phyloP scores from a whole-genome alignment of 2,329 filamentous ascomycete genomes.

The Ophiosphaerella narmari region DNA sequence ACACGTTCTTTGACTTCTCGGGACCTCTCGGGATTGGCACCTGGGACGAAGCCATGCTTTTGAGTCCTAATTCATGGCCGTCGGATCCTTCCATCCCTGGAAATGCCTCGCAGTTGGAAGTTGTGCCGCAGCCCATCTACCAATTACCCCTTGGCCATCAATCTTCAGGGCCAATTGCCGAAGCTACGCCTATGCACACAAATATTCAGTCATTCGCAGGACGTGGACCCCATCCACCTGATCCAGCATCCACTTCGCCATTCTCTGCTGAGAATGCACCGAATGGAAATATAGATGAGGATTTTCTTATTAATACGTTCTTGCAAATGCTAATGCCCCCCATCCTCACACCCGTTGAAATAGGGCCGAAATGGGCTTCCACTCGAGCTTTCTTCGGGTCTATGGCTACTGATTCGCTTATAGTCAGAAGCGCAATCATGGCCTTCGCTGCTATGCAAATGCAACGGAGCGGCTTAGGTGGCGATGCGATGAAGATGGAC shows the following conservation, averaged over 20 bases:
- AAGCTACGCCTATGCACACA: slow-evolving; percentile 10
- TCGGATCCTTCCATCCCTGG: slow-evolving; percentile 20
- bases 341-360: slow-evolving; percentile 59
- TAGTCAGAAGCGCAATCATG: slow-evolving; percentile 56
- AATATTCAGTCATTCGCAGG: slow-evolving; percentile 22
- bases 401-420: slow-evolving; percentile 54
- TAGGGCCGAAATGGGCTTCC: slow-evolving; percentile 55
- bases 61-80: slow-evolving; percentile 40
- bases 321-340: slow-evolving; percentile 56
- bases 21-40: slow-evolving; percentile 32
- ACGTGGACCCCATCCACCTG: slow-evolving; percentile 15
- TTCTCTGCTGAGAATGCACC: slow-evolving; percentile 33
- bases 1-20: slow-evolving; percentile 34
- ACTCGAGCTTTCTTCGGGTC: slow-evolving; percentile 56
- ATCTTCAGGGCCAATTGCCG: slow-evolving; percentile 13
- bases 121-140: slow-evolving; percentile 26
- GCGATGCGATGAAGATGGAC: slow-evolving; percentile 34
- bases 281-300: slow-evolving; percentile 34
- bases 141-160: slow-evolving; percentile 22
- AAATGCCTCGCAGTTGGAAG: slow-evolving; percentile 14
- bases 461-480: slow-evolving; percentile 41
- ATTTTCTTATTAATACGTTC: slow-evolving; percentile 55
- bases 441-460: slow-evolving; percentile 57
- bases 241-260: slow-evolving; percentile 33
- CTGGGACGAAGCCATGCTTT: slow-evolving; percentile 39